Evolutionary conservation across 495 filamentous ascomycete species (phyloP).

Genomic region (Trichoderma asperelloides): DNA sequence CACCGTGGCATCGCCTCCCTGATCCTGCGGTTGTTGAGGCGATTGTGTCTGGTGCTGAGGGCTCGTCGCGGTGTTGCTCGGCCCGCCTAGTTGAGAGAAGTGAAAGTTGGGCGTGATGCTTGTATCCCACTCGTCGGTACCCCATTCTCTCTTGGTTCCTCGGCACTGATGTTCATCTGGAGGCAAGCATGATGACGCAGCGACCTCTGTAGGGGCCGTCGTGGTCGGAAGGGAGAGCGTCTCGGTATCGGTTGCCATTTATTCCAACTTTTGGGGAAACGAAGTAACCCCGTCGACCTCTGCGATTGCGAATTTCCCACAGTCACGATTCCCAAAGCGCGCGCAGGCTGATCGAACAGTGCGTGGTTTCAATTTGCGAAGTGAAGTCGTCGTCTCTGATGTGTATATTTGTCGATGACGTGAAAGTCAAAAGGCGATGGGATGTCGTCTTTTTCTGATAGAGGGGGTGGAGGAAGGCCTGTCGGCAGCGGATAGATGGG

Average conservation of each 20-base stretch:
- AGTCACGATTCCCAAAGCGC: not conserved
- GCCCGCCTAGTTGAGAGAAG: not conserved
- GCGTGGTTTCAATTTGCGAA: not conserved
- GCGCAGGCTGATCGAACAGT: not conserved
- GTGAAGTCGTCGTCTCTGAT: not conserved
- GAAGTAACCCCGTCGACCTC: not conserved
- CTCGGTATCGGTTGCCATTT: slow-evolving; percentile 5
- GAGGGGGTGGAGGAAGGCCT: not conserved
- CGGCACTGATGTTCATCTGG: not conserved
- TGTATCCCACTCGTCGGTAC: not conserved
- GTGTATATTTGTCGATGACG: not conserved
- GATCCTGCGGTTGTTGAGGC: not conserved
- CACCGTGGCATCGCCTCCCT: not conserved
- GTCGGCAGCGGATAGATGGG: slow-evolving; percentile 4
- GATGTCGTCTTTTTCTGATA: slow-evolving; percentile 5
- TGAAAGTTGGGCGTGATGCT: not conserved
- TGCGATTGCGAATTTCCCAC: not conserved
- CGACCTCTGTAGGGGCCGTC: slow-evolving; percentile 3
- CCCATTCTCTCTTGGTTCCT: not conserved
- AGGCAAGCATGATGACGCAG: not conserved
- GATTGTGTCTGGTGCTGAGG: not conserved
- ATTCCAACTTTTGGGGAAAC: not conserved
- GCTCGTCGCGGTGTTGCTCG: not conserved
- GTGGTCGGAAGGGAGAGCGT: slow-evolving; percentile 5
- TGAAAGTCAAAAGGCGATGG: not conserved